Evolutionary conservation across 2,329 filamentous ascomycete genomes (phyloP).

Genomic region (Volutella citrinella): DNA sequence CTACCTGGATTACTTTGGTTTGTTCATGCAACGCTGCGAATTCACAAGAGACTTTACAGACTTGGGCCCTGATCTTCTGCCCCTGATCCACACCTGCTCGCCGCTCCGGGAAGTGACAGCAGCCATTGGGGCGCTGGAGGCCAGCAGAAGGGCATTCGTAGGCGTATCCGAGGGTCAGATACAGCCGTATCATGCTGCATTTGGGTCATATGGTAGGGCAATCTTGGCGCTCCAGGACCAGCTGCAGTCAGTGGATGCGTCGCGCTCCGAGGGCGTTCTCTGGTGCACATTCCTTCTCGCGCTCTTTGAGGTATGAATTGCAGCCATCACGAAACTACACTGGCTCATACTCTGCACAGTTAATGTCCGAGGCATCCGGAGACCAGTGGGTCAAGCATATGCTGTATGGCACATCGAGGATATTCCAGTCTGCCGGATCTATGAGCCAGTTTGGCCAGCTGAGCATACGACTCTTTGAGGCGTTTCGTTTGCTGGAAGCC

Average conservation of each 20-base stretch:
- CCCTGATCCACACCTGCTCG: conserved; percentile 13
- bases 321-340: fast-evolving
- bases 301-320: conserved; percentile 22
- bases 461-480: conserved; percentile 13
- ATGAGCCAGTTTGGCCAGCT: not conserved
- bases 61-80: conserved; percentile 9
- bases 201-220: conserved; percentile 17
- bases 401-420: conserved; percentile 21
- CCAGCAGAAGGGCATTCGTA: conserved; percentile 13
- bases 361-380: conserved; percentile 22
- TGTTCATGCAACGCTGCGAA: conserved; percentile 15
- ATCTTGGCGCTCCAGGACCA: conserved; percentile 11
- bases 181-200: conserved; percentile 7
- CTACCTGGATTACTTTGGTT: conserved; percentile 14
- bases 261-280: conserved; percentile 11
- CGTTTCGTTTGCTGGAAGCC: conserved; percentile 20
- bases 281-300: conserved; percentile 26
- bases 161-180: not conserved
- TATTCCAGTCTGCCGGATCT: conserved; percentile 13
- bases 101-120: conserved; percentile 15
- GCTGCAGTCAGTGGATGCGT: conserved; percentile 2
- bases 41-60: conserved; percentile 15
- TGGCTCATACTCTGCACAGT: conserved; percentile 10
- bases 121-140: conserved; percentile 26
- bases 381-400: conserved; percentile 27